Base-by-base conservation (phyloP, 768 basidiomycete genomes). In the Termitomyces sp. region DNA sequence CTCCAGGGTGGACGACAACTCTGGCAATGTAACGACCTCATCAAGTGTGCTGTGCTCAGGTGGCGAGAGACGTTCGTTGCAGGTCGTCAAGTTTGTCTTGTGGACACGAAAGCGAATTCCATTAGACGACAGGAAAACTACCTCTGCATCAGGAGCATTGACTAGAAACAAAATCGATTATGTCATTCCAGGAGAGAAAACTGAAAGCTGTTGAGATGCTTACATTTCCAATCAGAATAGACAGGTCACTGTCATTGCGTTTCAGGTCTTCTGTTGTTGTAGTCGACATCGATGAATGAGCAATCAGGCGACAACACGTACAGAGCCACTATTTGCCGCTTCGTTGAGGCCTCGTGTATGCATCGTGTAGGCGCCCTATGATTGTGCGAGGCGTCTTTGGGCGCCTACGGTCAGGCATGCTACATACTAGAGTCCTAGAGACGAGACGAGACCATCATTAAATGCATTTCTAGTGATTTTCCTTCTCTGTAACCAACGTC, bases 21-120 rank as follows among this genome's bases (percentile, higher is more conserved):
- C 63, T 22, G 56, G 16, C 18, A 64, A 47, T 1, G n/a, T 10
- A 8, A 61, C 63, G 20, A 63, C 43, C 20, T 64, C 63, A n/a
- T 48, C 24, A 31, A 60, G 55, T 20, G 41, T 58, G 20, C 52
- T 37, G 7, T 46, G 24, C 3, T 44, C 43, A n/a, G 61, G 59
- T 12, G 61, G 59, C 0, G 51, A 36, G 41, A 63, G 56, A 5
- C 56, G 42, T 29, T 47, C 59, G 1, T 49, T 42, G 27, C 51
- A 56, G 4, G 49, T 50, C n/a, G 3, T 12, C 26, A 63, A 44
- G 20, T 59, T 51, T 16, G 32, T 14, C 39, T 53, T 48, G 27
- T 59, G 61, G 32, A 62, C 56, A 16, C 43, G 42, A 39, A 62
- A 62, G 0, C 57, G 16, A 31, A 54, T 31, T 20, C 51, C 36